Base-by-base conservation (phyloP, 305 asterid genomes). In the Euphrasia arctica region DNA sequence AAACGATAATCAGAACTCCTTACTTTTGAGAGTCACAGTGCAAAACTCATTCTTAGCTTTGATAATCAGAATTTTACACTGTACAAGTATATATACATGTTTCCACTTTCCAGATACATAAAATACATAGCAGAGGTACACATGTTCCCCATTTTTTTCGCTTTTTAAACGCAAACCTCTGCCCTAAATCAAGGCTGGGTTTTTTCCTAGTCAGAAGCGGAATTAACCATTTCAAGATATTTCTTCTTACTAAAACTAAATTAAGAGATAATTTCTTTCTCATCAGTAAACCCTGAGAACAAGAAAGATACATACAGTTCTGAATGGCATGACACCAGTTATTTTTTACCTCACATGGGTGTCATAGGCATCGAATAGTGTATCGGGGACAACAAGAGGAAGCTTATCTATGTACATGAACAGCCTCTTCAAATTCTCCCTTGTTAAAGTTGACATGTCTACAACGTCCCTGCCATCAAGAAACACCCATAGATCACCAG, bases 391-490 rank as follows among this genome's bases (percentile, higher is more conserved):
- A 41, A 91, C 54, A 59, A 89, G 64, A 18, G 98, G 97, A 71
- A 91, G 67, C 75, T 89, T 91, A 57, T 91, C 98, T 69, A 89
- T 77, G 68, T 83, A 91, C 70, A 83, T 70, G 83, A 89, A 91
- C 75, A 91, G 83, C 83, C 98, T 72, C 82, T 84, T 91, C 72
- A 89, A 70, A 65, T 91, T 89, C 79, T 89, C 98, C 85, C 80
- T 77, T 5, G 86, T 87, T 62, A 91, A 77, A 1, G 92, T 72
- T 6, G 76, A 60, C 86, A 80, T 82, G 81, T 89, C 96, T 13
- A 84, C 47, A 7, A 75, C 77, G 36, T 91, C 98, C 77, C 72
- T 82, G 71, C 75, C 70, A 63, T 85, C 95, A 75, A 89, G 72
- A 70, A 79, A 83, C 28, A 91, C 95, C 96, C 97, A 91, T 25